Evolutionary conservation across 768 basidiomycete genomes (phyloP).

Genomic region (Chalciporus sphaerocephalus): DNA sequence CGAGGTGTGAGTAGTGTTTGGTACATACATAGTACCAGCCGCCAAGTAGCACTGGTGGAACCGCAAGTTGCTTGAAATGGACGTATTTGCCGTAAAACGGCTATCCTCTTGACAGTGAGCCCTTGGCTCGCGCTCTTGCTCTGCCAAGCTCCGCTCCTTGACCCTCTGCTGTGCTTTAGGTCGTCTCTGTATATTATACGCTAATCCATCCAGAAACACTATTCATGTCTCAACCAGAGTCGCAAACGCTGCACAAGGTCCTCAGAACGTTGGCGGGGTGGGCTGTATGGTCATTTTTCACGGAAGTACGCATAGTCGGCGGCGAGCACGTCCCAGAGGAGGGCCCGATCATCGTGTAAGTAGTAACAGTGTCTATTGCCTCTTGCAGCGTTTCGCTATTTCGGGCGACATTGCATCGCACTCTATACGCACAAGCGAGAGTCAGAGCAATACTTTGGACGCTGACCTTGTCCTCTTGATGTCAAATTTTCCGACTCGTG

Average conservation of each 20-base stretch:
- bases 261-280: conserved; percentile 67
- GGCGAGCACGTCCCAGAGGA: conserved; percentile 81
- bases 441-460: neutral
- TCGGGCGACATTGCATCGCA: neutral
- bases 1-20: too few species aligned
- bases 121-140: neutral
- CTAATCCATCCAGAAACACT: neutral
- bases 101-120: neutral
- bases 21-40: too few species aligned
- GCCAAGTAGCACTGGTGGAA: neutral
- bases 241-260: conserved; percentile 56
- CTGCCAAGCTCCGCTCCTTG: neutral
- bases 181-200: conserved; percentile 11
- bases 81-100: neutral
- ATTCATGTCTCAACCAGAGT: conserved; percentile 31
- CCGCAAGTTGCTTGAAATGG: neutral
- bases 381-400: neutral
- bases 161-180: neutral
- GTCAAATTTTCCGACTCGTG: conserved; percentile 2
- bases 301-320: conserved; percentile 80
- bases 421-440: neutral
- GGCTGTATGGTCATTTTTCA: conserved; percentile 85
- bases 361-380: conserved; percentile 13
- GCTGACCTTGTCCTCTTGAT: neutral
- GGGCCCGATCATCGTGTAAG: conserved; percentile 92